Base-by-base conservation (phyloP, 108 stramenopile genomes). In the Conticribra guillardii region DNA sequence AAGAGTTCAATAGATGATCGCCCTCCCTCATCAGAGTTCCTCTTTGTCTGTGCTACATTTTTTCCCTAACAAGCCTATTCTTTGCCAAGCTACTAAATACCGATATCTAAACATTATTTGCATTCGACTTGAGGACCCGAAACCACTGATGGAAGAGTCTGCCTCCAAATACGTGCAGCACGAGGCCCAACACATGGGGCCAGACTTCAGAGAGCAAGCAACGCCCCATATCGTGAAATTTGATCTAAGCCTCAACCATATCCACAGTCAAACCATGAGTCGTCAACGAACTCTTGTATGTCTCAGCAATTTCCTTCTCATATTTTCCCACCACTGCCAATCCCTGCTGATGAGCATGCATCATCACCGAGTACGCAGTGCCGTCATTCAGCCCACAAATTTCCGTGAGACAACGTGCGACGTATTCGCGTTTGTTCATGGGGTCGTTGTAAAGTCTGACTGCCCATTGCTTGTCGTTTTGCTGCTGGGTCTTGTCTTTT, bases 361-460 rank as follows among this genome's bases (percentile, higher is more conserved):
- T 91, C 90, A 91, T 91, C 46, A 91, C 75, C 50, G 73, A 79
- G 57, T 83, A 91, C 0, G 86, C 82, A 21, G 56, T 69, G 11
- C 76, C 62, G 28, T 91, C 90, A 16, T 73, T 74, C 26, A 84
- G 73, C 7, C 80, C 75, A 53, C 82, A 82, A 29, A 91, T 79
- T 21, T 83, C 73, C 8, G 52, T 69, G 46, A 91, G 76, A 41
- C 87, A 87, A 7, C 76, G 57, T 0, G 90, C 85, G 1, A 91
- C 90, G 75, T 86, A 88, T 76, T 88, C 87, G 45, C 90, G 71
- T 56, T 87, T 88, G 81, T 91, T 91, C 73, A 84, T 82, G 15
- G 90, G 85, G 50, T 91, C 90, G 64, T 91, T 91, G 54, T 68
- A 91, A 2, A 91, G 69, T 0, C 85, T 85, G 11, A 91, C 80